These are phyloP conservation scores for Ormosia emarginata DNA, from an alignment of 306 rosid species.

Conservation along the genomic window DNA sequence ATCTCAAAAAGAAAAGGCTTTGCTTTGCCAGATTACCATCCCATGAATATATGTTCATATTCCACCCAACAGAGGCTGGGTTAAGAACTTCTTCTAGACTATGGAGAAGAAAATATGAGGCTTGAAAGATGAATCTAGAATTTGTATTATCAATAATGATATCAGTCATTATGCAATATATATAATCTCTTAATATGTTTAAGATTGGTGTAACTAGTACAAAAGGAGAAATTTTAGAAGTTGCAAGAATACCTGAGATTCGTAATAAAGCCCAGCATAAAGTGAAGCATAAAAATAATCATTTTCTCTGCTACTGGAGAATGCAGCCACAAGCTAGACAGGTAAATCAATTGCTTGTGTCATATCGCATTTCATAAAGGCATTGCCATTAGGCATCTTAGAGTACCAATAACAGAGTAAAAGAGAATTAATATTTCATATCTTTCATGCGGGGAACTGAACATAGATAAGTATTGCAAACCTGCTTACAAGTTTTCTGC, in stretches of 20 bases:
- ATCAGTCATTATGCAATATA: neutral
- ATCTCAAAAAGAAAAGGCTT: neutral
- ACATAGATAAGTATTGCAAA: neutral
- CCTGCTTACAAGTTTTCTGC: neutral
- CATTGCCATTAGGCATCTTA: neutral
- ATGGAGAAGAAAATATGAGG: neutral
- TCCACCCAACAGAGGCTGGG: neutral
- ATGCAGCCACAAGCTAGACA: conserved; percentile 73
- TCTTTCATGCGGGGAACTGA: neutral
- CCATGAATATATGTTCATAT: neutral
- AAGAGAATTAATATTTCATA: neutral
- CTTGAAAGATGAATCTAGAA: neutral
- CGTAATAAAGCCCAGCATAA: conserved; percentile 80
- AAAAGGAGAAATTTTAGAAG: neutral
- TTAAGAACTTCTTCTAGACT: neutral
- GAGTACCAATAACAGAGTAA: conserved; percentile 1
- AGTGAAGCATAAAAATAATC: conserved; percentile 77
- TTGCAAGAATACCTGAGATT: conserved; percentile 68
- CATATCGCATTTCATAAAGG: conserved; percentile 19
- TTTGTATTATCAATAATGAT: neutral
- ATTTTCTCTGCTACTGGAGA: conserved; percentile 54
- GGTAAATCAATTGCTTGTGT: conserved; percentile 27
- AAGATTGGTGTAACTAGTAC: neutral
- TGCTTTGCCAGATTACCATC: neutral
- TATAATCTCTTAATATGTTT: neutral